Base-by-base conservation (phyloP, 192 early-diverging fungal species). In the Backusella luteola region DNA sequence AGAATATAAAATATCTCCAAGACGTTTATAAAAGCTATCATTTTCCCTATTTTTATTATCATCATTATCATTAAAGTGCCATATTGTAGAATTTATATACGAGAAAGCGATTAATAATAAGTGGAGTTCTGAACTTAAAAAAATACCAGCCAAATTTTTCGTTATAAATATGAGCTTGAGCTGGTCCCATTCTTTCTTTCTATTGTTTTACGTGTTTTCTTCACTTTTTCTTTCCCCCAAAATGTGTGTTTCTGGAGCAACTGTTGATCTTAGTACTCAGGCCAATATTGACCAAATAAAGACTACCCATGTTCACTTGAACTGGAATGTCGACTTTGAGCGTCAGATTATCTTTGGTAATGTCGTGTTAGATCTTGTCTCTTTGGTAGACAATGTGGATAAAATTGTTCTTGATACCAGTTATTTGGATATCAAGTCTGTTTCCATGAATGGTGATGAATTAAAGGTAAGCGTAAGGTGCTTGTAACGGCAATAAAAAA, bases 311-410 rank as follows among this genome's bases (percentile, higher is more conserved):
- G 80, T 94, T 35, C 91, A 94, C 77, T 87, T 99, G 74, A 80
- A 88, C 79, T 87, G 95, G 39, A 83, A 84, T 1, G 91, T 92
- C 53, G 92, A 96, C 79, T 99, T 99, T 88, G 84, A 82, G 21
- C 66, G 74, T 70, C 91, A 93, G 77, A 80, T 87, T 41, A 81
- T 99, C 12, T 63, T 69, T 17, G 96, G 96, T 29, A 78, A 75
- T 14, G 96, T 92, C 1, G 79, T 84, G 15, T 89, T 94, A 68
- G 84, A 85, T 2, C 80, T 95, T 63, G 76, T 75, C 38, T 89
- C 89, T 26, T 76, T 93, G 6, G 78, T 80, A 21, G 81, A 88
- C 46, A 83, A 88, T 66, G 86, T 87, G 39, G 69, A 87, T 17
- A 80, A 85, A 71, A 78, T 96, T 39, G 86, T 96, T 39, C 83